Base-by-base conservation (phyloP, 208 protist genomes). In the Leishmania braziliensis region DNA sequence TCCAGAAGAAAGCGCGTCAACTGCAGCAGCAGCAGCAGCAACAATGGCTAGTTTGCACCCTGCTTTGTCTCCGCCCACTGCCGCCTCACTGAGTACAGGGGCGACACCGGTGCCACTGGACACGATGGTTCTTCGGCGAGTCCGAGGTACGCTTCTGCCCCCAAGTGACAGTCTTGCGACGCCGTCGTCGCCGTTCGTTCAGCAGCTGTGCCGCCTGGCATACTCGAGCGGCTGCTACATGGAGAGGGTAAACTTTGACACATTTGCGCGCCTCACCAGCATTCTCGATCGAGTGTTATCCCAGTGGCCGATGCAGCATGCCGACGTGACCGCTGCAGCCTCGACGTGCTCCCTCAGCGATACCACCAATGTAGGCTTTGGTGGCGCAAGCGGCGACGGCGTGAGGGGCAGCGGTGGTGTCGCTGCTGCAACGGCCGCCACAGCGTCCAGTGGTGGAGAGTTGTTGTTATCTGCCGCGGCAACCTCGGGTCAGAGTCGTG, bases 171-270 rank as follows among this genome's bases (percentile, higher is more conserved):
- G 66, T 51, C 36, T 65, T n/a, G 36, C 74, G 16, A 18, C 36
- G 2, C 33, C 74, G 43, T 62, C 50, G 33, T 48, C 50, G 74
- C 56, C 50, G 33, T 50, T 66, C 23, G 56, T 48, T 36, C 74
- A 77, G 56, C 74, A 77, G 74, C 74, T 77, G 54, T 18, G 36
- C 43, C 74, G 74, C 8, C 74, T 77, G 12, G 5, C 48, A 36
- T 66, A 51, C 54, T 62, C 74, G 18, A 65, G 54, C n/a, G 23
- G 53, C 4, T 18, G 56, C 74, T 77, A 77, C 56, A 14, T 65
- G 26, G 74, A 77, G 56, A 23, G 74, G 39, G 4, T 29, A 12
- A 33, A 29, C 74, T 51, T 62, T 29, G 56, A 39, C 56, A 43
- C 20, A 3, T 60, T 68, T 18, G 14, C 29, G 12, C 3, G 12